Base-by-base conservation (phyloP, 179 eudicot species). In the Beta lomatogona region DNA sequence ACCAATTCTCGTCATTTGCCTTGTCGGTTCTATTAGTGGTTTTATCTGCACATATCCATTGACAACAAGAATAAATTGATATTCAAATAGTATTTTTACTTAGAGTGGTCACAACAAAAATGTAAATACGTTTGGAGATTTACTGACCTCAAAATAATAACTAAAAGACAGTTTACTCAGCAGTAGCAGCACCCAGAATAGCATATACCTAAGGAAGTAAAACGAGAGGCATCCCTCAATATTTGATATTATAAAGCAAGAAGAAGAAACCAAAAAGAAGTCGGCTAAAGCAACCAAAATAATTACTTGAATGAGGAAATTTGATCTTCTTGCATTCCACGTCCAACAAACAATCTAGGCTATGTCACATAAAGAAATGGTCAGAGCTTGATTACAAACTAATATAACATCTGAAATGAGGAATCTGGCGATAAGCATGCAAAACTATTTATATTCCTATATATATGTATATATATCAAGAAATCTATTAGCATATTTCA, bases 261-360 rank as follows among this genome's bases (percentile, higher is more conserved):
- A 75, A 78, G 79, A 75, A 50, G 11, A 50, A 75, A 76, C 22
- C 71, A 66, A 81, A 50, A 15, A 82, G 63, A 64, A 73, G 44
- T 65, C 8, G 66, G 31, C 31, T 15, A 73, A 80, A 85, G 85
- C 61, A 59, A 65, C 71, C 71, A 66, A 72, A 87, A 57, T 77
- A 55, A 55, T 67, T 91, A 96, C 99, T 94, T 96, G 83, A 93
- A 80, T 78, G 87, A 80, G 70, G 99, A 94, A 77, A 87, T 81
- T 81, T 94, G 99, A 76, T 92, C 89, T 87, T 94, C 99, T 87
- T 96, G 99, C 97, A 96, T 96, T 84, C 99, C 99, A 73, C 98
- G 91, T 64, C 99, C 99, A 75, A 96, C 89, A 77, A 87, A 96
- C 81, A 94, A 84, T 83, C 91, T 89, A 67, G 99, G 94, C 99